Evolutionary conservation across 257 asterid species (phyloP).

Genomic region (Marsdenia floribunda): DNA sequence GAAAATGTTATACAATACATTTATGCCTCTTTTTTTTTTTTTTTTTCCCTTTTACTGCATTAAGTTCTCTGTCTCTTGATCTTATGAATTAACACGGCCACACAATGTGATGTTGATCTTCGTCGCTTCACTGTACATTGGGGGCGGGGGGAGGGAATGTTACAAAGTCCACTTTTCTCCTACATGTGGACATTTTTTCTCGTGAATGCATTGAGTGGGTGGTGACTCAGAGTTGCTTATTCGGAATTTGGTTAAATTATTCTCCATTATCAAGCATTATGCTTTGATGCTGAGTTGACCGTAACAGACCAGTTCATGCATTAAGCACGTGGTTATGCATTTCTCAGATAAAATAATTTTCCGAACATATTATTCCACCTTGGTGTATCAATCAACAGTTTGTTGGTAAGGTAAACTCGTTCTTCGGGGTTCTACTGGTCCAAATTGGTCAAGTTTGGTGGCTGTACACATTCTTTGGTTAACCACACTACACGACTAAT

Average conservation of each 20-base stretch:
- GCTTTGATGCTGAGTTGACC: not conserved
- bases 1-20: not conserved
- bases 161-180: too few relatives aligned
- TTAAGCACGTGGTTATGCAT: not conserved
- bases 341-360: not conserved
- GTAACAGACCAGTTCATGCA: not conserved
- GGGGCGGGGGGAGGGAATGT: not conserved
- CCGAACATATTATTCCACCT: not conserved
- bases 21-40: not conserved
- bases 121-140: not conserved
- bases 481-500: not conserved
- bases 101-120: not conserved
- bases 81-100: not conserved
- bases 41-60: not conserved
- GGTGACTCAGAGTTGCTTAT: not conserved
- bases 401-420: not conserved
- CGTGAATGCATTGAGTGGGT: not conserved
- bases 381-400: too few relatives aligned
- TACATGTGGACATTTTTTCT: not conserved
- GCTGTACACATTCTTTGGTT: not conserved
- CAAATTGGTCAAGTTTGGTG: conserved; percentile 1
- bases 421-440: not conserved
- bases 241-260: not conserved
- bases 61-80: not conserved
- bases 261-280: not conserved